Conservation (phyloP, 1,284 basidiomycete species). For the Erythrobasidium hasegawianum region DNA sequence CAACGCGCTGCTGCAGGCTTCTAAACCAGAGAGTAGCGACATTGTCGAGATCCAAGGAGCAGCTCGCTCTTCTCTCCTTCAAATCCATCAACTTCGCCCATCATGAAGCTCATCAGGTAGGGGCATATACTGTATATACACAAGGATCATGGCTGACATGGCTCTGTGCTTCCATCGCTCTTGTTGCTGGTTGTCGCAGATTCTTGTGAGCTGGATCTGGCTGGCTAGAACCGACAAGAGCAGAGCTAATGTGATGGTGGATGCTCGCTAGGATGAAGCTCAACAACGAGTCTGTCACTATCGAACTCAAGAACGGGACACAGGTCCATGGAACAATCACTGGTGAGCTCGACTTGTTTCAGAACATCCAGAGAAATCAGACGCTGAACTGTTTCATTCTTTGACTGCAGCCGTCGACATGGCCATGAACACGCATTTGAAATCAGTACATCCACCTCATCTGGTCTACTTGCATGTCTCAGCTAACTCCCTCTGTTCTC, state of each 20-base stretch:
- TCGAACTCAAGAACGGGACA: slow-evolving; percentile 97
- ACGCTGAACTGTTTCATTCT: too few relatives aligned
- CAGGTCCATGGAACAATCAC: slow-evolving; percentile 95
- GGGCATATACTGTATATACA: too few relatives aligned
- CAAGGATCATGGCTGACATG: neutral
- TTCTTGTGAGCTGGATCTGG: slow-evolving; percentile 31
- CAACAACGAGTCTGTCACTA: slow-evolving; percentile 97
- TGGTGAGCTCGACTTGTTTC: too few relatives aligned
- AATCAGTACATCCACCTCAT: slow-evolving; percentile 21
- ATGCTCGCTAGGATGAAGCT: slow-evolving; percentile 71
- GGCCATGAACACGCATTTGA: slow-evolving; percentile 49
- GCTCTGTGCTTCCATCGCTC: neutral
- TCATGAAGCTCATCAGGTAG: slow-evolving; percentile 36
- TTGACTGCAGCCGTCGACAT: slow-evolving; percentile 46
- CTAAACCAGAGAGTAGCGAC: too few relatives aligned
- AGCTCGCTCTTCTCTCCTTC: too few relatives aligned
- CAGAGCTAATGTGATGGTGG: neutral
- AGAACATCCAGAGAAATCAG: too few relatives aligned
- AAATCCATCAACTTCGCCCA: too few relatives aligned
- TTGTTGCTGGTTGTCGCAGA: too few relatives aligned
- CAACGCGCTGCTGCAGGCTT: slow-evolving; percentile 5
- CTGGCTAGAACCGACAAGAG: neutral
- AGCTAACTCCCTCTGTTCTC: too few relatives aligned
- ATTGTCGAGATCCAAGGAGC: too few relatives aligned
- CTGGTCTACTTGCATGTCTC: too few relatives aligned